Base-by-base conservation (phyloP, 345 rosid genomes). In the Citrus trifoliata region DNA sequence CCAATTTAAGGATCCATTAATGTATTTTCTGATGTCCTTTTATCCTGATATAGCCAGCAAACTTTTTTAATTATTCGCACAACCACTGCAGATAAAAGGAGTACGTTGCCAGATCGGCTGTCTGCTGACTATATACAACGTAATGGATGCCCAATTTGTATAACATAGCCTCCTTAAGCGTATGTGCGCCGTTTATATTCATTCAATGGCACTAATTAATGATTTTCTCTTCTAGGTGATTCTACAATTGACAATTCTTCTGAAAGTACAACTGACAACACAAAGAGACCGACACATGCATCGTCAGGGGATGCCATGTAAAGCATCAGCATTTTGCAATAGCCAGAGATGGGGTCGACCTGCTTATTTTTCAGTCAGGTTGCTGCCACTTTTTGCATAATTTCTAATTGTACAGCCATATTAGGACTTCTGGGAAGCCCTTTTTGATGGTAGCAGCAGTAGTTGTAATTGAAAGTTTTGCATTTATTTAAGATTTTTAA, bases 101-200 rank as follows among this genome's bases (percentile, higher is more conserved):
- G 74, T 82, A 22, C 76, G 66, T 80, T 90, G 5, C 82, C 86
- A 24, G 81, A 81, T 56, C 83, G 71, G 55, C 78, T 88, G 74
- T 89, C 92, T 27, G 74, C 83, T 13, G 88, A 88, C 37, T 90
- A 91, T 7, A 72, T 83, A 30, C 83, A 81, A 78, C 90, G 94
- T 91, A 83, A 88, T 81, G 22, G 56, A 76, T 77, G 37, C 69
- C 67, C 69, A 67, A 55, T 71, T 69, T 71, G n/a, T 22, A 46
- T 38, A 67, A 32, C 58, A 59, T 14, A 64, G 4, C 46, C 53
- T 37, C 32, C 5, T 16, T 18, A 14, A 35, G 19, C 28, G 37
- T 12, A 13, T 25, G 32, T 79, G 24, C 70, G 0, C 3, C 24
- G 28, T n/a, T 48, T 24, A 13, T 59, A 65, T 64, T 46, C 65